Evolutionary conservation across 352 stramenopile genomes (phyloP), one percentile per base, ranked within the genome.

Genomic region (Globisporangium middletonii): DNA sequence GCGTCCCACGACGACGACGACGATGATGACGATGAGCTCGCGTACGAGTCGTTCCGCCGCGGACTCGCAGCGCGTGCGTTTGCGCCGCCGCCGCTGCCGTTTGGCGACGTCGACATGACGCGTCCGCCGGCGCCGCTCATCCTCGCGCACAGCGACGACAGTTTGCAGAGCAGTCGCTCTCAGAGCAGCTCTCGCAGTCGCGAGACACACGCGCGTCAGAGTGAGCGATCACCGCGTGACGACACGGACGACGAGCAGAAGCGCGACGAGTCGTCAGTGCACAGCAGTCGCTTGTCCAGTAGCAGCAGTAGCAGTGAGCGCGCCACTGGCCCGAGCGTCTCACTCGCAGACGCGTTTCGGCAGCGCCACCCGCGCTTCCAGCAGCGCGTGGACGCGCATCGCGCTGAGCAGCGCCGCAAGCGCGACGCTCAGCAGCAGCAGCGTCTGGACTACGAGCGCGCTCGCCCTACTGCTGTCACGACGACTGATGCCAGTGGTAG

Each of bases 311-410:
- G 42, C 1, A 9, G 19, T 28, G 37, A 19, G 30, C 27, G 28
- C 9, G 43, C 9, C 23, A 11, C 28, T 23, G 44, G 23, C 11
- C 43, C 52, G 3, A 27, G 4, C 18, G 42, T 67, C 27, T 84
- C 78, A 15, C 57, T 92, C 6, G 77, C 82, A 4, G 82, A 89
- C 35, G 77, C 79, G 35, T 89, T 89, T 55, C 69, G 69, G 27
- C 59, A 59, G 35, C 79, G 74, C 3, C 79, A 89, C 56, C 77
- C 82, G n/a, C 50, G 65, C 12, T 89, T 89, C 49, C 64, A 68
- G n/a, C 57, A 59, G 18, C 77, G 66, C 2, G 60, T 62, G 3
- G 35, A 70, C 2, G 60, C 55, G 28, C 53, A 59, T 58, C 50
- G 77, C 58, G 47, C 56, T 63, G n/a, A 80, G 57, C 59, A 72